phyloP scores from a whole-genome alignment of 805 yeast species.

The Saturnispora bothae region DNA sequence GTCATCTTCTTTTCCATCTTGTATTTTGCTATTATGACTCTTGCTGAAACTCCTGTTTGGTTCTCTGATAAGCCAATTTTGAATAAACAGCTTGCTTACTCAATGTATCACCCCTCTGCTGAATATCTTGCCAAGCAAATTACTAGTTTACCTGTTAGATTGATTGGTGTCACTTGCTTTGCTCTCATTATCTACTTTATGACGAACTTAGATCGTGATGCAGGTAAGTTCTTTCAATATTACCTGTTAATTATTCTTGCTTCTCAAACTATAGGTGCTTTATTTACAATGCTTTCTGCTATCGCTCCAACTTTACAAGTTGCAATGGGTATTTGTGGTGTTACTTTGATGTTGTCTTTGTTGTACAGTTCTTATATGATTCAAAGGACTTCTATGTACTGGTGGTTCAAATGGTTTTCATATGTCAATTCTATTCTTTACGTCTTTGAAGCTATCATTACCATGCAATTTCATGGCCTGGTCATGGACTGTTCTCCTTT shows the following conservation, averaged over 20 bases:
- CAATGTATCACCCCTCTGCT: conserved; percentile 57
- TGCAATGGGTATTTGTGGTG: conserved; percentile 54
- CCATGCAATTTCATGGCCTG: conserved; percentile 46
- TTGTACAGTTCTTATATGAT: conserved; percentile 59
- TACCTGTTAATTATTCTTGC: conserved; percentile 3
- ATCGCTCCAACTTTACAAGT: conserved; percentile 36
- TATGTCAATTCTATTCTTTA: conserved; percentile 39
- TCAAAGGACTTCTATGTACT: conserved; percentile 47
- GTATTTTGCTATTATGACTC: conserved; percentile 48
- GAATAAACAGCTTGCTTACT: conserved; percentile 52
- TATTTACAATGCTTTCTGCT: conserved; percentile 46
- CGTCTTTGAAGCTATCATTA: conserved; percentile 43
- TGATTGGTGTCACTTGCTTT: conserved; percentile 37
- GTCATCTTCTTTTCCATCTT: conserved; percentile 49
- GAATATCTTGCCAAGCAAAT: conserved; percentile 48
- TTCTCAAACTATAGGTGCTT: conserved; percentile 36
- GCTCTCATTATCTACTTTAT: conserved; percentile 41
- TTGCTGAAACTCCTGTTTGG: conserved; percentile 51
- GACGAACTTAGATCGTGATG: conserved; percentile 38
- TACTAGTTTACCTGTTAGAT: conserved; percentile 47
- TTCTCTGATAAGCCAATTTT: conserved; percentile 53
- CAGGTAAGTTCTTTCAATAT: conserved; percentile 40
- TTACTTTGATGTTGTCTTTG: conserved; percentile 38
- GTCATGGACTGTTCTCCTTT: conserved; percentile 37
- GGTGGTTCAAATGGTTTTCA: conserved; percentile 52